phyloP scores from a whole-genome alignment of 805 yeast genomes.

The Cyberlindnera galapagoensis region DNA sequence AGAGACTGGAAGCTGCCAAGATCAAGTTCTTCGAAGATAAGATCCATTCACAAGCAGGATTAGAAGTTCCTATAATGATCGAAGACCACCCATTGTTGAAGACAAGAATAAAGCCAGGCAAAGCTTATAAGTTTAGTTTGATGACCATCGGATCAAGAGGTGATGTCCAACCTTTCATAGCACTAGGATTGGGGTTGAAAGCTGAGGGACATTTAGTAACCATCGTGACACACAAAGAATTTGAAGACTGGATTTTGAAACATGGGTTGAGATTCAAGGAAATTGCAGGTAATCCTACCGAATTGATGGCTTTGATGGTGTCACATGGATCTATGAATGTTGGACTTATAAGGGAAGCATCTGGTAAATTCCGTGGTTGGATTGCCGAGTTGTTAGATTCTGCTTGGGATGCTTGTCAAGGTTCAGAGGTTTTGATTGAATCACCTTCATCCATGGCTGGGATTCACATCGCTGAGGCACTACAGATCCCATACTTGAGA shows the following conservation, averaged over 20 bases:
- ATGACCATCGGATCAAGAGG: conserved; percentile 94
- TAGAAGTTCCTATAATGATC: conserved; percentile 60
- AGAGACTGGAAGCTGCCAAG: conserved; percentile 46
- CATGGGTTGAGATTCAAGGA: conserved; percentile 65
- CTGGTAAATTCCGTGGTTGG: conserved; percentile 76
- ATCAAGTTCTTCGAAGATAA: conserved; percentile 62
- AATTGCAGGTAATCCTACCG: conserved; percentile 91
- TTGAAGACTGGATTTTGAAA: conserved; percentile 61
- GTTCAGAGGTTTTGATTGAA: conserved; percentile 76
- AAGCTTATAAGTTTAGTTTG: conserved; percentile 53
- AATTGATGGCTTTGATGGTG: conserved; percentile 88
- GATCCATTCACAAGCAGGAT: conserved; percentile 50
- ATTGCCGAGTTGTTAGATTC: conserved; percentile 62
- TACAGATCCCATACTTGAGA: conserved; percentile 83
- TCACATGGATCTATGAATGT: conserved; percentile 84
- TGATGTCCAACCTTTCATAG: conserved; percentile 94
- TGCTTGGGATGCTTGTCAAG: conserved; percentile 85
- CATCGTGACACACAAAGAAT: conserved; percentile 84
- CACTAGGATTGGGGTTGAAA: conserved; percentile 72
- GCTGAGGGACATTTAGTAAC: conserved; percentile 79
- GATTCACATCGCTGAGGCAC: conserved; percentile 88
- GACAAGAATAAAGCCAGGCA: conserved; percentile 46
- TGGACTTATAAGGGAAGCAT: conserved; percentile 76
- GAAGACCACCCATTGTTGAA: conserved; percentile 56
- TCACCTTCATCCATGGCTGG: conserved; percentile 98